Evolutionary conservation across 768 basidiomycete species (phyloP).

Genomic region (Rhizopogon vesiculosus): DNA sequence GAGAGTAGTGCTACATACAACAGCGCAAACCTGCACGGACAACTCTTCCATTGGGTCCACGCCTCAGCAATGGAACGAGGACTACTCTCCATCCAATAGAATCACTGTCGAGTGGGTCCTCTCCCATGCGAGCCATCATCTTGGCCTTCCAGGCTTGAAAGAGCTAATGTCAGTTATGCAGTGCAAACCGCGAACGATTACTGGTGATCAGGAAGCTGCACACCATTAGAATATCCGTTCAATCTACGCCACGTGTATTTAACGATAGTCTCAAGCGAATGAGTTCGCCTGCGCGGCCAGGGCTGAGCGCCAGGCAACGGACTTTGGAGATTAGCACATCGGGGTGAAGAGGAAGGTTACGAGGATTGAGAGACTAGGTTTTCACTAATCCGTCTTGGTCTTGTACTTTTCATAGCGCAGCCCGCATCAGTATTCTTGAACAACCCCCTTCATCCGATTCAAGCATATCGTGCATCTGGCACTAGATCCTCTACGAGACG

Average conservation of each 20-base stretch:
- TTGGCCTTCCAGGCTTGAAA: conserved; percentile 27
- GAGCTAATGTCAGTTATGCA: conserved; percentile 34
- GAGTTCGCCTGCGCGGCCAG: conserved; percentile 33
- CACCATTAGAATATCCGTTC: conserved; percentile 22
- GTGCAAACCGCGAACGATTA: conserved; percentile 31
- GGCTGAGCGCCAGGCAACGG: conserved; percentile 20
- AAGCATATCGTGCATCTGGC: too few relatives aligned
- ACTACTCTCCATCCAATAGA: conserved; percentile 20
- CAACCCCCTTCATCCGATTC: too few relatives aligned
- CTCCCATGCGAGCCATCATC: conserved; percentile 10
- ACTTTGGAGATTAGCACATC: too few relatives aligned
- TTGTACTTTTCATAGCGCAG: neutral
- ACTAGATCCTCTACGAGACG: conserved; percentile 1
- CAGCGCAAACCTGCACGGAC: conserved; percentile 54
- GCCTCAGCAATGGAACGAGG: conserved; percentile 16
- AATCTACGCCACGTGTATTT: neutral
- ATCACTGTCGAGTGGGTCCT: conserved; percentile 22
- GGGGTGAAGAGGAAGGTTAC: conserved; percentile 6
- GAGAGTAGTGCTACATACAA: conserved; percentile 34
- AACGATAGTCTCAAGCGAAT: conserved; percentile 28
- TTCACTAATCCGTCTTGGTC: neutral
- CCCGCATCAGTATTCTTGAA: too few relatives aligned
- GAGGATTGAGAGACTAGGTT: conserved; percentile 25
- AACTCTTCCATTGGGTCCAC: conserved; percentile 52
- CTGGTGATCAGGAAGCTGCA: conserved; percentile 30